These are phyloP conservation scores for Coemansia brasiliensis DNA, from an alignment of 192 early-diverging fungal species.

Conservation along the genomic window DNA sequence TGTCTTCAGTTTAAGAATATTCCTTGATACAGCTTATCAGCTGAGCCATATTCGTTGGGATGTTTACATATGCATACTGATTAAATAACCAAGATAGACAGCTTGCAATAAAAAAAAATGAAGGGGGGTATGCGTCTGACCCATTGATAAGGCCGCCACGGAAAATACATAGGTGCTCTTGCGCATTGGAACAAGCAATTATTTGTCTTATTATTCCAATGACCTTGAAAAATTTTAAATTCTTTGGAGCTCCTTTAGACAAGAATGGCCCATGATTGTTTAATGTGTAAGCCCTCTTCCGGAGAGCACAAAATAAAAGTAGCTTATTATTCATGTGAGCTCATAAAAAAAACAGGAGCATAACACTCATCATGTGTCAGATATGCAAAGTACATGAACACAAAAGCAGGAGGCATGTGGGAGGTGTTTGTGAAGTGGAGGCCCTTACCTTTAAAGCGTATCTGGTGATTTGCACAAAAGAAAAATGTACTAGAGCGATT, in stretches of 20 bases:
- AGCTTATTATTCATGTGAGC: background rate
- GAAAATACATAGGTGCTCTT: background rate
- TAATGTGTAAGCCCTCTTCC: background rate
- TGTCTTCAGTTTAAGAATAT: no score
- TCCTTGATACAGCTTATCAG: no score
- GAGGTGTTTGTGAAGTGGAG: constrained; percentile 3
- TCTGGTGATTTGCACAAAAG: no score
- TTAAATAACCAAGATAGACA: no score
- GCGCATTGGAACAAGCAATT: background rate
- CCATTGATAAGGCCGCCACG: constrained; percentile 8
- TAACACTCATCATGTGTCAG: background rate
- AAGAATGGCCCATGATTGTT: background rate
- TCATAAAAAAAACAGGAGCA: no score
- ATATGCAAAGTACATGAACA: constrained; percentile 2
- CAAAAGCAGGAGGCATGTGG: constrained; percentile 4
- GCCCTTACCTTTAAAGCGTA: background rate
- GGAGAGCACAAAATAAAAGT: background rate
- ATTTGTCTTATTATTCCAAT: constrained; percentile 1
- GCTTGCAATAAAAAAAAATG: no score
- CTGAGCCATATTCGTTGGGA: no score
- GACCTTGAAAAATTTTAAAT: background rate
- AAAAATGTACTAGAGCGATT: no score
- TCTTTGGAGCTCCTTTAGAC: constrained; percentile 4
- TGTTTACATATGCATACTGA: no score
- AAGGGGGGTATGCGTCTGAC: no score